Base-by-base conservation (phyloP, 1,139 yeast genomes). In the Pichia sp. region DNA sequence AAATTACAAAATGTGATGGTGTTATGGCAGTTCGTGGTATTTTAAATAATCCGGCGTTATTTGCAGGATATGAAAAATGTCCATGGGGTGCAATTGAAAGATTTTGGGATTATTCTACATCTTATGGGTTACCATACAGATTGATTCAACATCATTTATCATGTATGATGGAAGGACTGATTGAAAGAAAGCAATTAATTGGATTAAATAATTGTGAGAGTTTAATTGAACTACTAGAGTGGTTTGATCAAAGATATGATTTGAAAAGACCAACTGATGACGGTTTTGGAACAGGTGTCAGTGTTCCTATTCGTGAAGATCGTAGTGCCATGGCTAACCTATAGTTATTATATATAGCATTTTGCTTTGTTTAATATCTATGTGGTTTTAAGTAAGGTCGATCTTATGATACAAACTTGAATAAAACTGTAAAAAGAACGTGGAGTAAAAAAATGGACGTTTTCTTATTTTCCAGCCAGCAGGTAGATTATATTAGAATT, bases 21-120 rank as follows among this genome's bases (percentile, higher is more conserved):
- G 84, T 91, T 6, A 91, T 91, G 98, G 84, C 97, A 1, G 98
- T 87, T 1, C 68, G 98, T 50, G 98, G 98, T 0, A 68, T 87
- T 3, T 66, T 91, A 41, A 68, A 76, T 25, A 91, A 91, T 56
- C 98, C 98, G 0, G 95, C 91, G 0, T 57, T 91, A 48, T 91
- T 91, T 63, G 74, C 84, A 4, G 95, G 95, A 0, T 74, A 63
- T 56, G 64, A 66, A 0, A 68, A 65, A 38, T 81, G 96, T 4
- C 96, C 97, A 1, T 91, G 97, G 97, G 73, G 80, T 7, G 91
- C 95, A 6, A 67, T 91, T 7, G 98, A 93, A 60, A 67, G 70
- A 46, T 85, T 89, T 60, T 76, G 88, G 83, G 81, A 85, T 56
- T 76, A 79, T 50, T 77, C 86, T 10, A 74, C 87, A 10, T 76